Percentiles rank a stretch among this genome's conserved stretches.
Conservation (phyloP, 2,329 filamentous ascomycete species). For the Pseudofabraea citricarpa region DNA sequence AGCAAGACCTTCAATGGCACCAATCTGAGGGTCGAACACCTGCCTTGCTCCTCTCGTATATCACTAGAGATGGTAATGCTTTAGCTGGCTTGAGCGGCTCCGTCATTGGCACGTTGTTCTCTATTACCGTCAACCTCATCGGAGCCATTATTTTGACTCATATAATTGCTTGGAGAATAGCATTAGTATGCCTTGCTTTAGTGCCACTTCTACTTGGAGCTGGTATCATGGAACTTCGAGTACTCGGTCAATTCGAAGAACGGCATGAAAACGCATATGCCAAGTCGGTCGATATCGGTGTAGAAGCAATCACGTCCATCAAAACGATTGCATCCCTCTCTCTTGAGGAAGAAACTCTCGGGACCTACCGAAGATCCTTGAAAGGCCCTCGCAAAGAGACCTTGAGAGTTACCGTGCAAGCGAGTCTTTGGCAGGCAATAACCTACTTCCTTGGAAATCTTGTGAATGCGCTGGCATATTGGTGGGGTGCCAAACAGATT, state of each 20-base stretch:
- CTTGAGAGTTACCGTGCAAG: slow-evolving; percentile 33
- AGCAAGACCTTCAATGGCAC: slow-evolving; percentile 68
- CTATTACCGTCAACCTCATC: slow-evolving; percentile 63
- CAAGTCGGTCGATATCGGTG: slow-evolving; percentile 49
- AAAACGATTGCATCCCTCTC: slow-evolving; percentile 55
- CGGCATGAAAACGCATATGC: slow-evolving; percentile 51
- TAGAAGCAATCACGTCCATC: slow-evolving; percentile 62
- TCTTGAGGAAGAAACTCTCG: slow-evolving; percentile 47
- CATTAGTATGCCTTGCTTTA: slow-evolving; percentile 63
- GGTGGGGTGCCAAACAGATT: slow-evolving; percentile 73
- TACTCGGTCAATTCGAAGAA: slow-evolving; percentile 57
- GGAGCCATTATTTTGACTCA: slow-evolving; percentile 65
- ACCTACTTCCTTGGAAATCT: slow-evolving; percentile 58
- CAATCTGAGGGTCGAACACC: slow-evolving; percentile 61
- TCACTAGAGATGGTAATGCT: slow-evolving; percentile 63
- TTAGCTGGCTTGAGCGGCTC: slow-evolving; percentile 66
- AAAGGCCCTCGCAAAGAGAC: slow-evolving; percentile 49
- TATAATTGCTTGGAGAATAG: slow-evolving; percentile 72
- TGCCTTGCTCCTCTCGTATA: slow-evolving; percentile 56
- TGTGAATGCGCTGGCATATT: slow-evolving; percentile 71
- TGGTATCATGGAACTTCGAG: slow-evolving; percentile 64
- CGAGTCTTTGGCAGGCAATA: slow-evolving; percentile 49
- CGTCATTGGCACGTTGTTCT: slow-evolving; percentile 64
- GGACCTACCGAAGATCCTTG: slow-evolving; percentile 50
- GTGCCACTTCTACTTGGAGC: slow-evolving; percentile 65